Evolutionary conservation across 805 yeast genomes (phyloP), one percentile per base, ranked within the genome.

Genomic region (Metschnikowia koreensis): DNA sequence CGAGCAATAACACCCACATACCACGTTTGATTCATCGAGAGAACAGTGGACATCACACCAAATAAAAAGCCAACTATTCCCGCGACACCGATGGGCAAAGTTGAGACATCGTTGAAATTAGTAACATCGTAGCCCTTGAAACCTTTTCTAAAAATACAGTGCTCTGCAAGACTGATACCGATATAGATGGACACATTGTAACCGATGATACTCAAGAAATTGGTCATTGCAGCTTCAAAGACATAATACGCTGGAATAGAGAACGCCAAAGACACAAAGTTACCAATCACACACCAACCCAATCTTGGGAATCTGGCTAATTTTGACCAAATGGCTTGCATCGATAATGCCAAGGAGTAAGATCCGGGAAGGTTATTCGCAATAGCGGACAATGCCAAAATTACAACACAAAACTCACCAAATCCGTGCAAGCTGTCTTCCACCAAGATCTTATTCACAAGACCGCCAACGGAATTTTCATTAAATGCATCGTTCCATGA

Each of bases 161-260:
- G 71, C 48, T 69, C 73, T 10, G 70, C 57, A 16, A 64, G 48
- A 0, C 70, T 44, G 34, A 67, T 60, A n/a, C 69, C 72, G 41
- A 66, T 51, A 53, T 69, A 69, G 33, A 69, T 68, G 12, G 72
- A 64, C 8, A 67, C 68, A 50, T 67, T 65, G 53, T 68, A 69
- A 12, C 69, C 60, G 41, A 69, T 62, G 45, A 69, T 67, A 22
- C 66, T 64, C 58, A 68, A 59, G 55, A 69, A 69, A 49, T 67
- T 66, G 7, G 62, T 57, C 69, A 69, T 68, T 15, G 69, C 58
- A 11, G 51, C 62, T 22, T 55, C 63, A 50, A 69, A 69, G 10
- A 61, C 64, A 51, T 69, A 69, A 51, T 67, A 68, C 10, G 72
- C 73, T 13, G 74, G 74, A 42, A 68, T 69, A 31, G 70, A 61